phyloP scores from a whole-genome alignment of 192 early-diverging fungal genomes.

The Backusella mclennaniae region DNA sequence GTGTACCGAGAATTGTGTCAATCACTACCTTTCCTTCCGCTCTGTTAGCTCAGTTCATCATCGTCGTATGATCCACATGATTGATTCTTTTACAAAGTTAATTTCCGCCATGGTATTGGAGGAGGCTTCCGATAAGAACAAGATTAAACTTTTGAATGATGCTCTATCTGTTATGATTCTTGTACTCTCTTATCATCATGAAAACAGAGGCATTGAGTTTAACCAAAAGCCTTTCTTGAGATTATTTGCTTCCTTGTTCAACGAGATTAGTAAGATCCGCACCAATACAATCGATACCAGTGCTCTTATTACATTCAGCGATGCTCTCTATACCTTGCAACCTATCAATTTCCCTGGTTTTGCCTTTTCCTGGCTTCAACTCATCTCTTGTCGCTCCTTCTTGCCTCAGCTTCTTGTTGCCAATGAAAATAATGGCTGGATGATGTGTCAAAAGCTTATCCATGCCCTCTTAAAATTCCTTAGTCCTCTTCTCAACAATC shows the following conservation, averaged over 20 bases:
- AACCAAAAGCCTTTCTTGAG: slow-evolving; percentile 91
- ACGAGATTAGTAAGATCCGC: slow-evolving; percentile 59
- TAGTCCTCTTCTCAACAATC: slow-evolving; percentile 71
- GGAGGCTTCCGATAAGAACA: slow-evolving; percentile 48
- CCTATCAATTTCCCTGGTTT: slow-evolving; percentile 91
- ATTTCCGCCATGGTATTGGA: slow-evolving; percentile 71
- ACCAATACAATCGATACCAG: slow-evolving; percentile 2
- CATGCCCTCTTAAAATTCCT: slow-evolving; percentile 82
- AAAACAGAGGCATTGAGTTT: slow-evolving; percentile 70
- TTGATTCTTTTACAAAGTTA: slow-evolving; percentile 89
- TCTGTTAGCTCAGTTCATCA: slow-evolving; percentile 37
- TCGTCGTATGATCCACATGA: slow-evolving; percentile 64
- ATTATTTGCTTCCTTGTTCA: slow-evolving; percentile 79
- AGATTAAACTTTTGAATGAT: slow-evolving; percentile 73
- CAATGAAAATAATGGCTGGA: slow-evolving; percentile 78
- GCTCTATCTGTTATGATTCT: slow-evolving; percentile 85
- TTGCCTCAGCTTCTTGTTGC: slow-evolving; percentile 82
- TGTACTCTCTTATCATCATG: slow-evolving; percentile 81
- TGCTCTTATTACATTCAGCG: slow-evolving; percentile 37
- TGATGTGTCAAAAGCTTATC: slow-evolving; percentile 80
- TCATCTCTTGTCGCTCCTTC: slow-evolving; percentile 90
- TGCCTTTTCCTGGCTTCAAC: slow-evolving; percentile 91
- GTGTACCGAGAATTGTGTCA: slow-evolving; percentile 81
- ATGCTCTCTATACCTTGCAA: slow-evolving; percentile 82
- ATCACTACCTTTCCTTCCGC: slow-evolving; percentile 64